Base-by-base conservation (phyloP, 2,329 filamentous ascomycete genomes). In the Cladophialophora yegresii region DNA sequence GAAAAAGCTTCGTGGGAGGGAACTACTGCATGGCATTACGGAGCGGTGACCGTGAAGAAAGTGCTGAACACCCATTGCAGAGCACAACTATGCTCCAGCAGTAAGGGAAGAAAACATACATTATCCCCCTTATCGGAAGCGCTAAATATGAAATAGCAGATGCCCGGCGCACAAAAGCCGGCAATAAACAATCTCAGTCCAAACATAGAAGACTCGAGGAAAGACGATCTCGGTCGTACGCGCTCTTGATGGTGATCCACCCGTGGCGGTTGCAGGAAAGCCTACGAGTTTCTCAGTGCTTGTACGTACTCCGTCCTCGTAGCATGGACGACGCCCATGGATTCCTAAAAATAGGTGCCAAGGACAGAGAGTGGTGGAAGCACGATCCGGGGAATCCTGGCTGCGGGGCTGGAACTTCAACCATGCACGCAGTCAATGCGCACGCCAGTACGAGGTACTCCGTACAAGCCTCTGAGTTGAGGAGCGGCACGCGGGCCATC, bases 131-230 rank as follows among this genome's bases (percentile, higher is more conserved):
- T 7, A 4, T 3, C 50, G 30, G 23, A 10, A 23, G 51, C 13
- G 51, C 51, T 28, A 20, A 4, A 8, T n/a, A 28, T 16, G 23
- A 54, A 20, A 4, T 10, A 22, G 28, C 10, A 54, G 23, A 50
- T 23, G 20, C 23, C 13, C n/a, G 12, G 23, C 20, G 20, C 45
- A 50, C 23, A 26, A 50, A 20, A 50, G 36, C 47, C 22, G 47
- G 47, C 47, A 54, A 54, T n/a, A 26, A 12, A 12, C 51, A 54
- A 54, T 54, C 32, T 54, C 26, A 20, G n/a, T 22, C 51, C 51
- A 54, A 32, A 54, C 51, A 54, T 32, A 54, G 51, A 32, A 54
- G 30, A 28, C 2, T 33, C 16, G 23, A 10, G 8, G 51, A 20
- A 20, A 22, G 13, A 51, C 22, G 26, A 4, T 22, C 20, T 50